A percentile compares a stretch with the other conserved stretches of the same genome.
phyloP scores from a whole-genome alignment of 2,329 filamentous ascomycete species.

The Arthrocladium fulminans region DNA sequence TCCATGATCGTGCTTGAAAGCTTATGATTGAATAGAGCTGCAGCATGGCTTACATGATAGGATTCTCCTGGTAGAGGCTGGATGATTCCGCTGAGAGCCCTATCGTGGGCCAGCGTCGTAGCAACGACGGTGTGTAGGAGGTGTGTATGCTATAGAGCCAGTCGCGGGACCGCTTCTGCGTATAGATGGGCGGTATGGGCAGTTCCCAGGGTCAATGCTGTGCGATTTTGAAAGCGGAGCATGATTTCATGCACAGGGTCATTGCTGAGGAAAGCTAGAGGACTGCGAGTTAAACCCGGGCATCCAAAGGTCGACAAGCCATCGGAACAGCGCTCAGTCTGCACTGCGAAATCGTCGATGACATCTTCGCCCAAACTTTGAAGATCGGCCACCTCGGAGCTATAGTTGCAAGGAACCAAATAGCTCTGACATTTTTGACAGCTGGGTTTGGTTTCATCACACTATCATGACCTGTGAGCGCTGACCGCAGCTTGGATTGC shows the following conservation, averaged over 20 bases:
- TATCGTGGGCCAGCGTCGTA: conserved; percentile 47
- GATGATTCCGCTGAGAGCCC: conserved; percentile 28
- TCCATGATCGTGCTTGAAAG: conserved; percentile 20
- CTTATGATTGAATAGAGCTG: conserved; percentile 32
- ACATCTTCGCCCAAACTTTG: not conserved
- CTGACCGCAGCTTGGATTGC: no score
- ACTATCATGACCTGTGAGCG: conserved; percentile 27
- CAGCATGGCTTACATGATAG: conserved; percentile 37
- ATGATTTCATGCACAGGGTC: not conserved
- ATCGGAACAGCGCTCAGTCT: no score
- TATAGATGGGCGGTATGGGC: conserved; percentile 6
- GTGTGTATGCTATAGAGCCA: conserved; percentile 1
- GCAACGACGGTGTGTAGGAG: conserved; percentile 41
- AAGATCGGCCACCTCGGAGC: not conserved
- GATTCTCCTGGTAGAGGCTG: conserved; percentile 31
- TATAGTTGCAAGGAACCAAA: conserved; percentile 38
- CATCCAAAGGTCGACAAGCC: no score
- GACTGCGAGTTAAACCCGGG: not conserved
- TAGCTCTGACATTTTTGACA: conserved; percentile 38
- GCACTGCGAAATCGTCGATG: no score
- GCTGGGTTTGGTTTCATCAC: conserved; percentile 39
- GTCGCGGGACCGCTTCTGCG: conserved; percentile 11
- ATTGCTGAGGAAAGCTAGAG: not conserved
- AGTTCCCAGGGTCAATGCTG: conserved; percentile 16
- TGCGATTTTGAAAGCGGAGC: conserved; percentile 14